Evolutionary conservation across 345 rosid species (phyloP).

Genomic region (Aquilaria yunnanensis): DNA sequence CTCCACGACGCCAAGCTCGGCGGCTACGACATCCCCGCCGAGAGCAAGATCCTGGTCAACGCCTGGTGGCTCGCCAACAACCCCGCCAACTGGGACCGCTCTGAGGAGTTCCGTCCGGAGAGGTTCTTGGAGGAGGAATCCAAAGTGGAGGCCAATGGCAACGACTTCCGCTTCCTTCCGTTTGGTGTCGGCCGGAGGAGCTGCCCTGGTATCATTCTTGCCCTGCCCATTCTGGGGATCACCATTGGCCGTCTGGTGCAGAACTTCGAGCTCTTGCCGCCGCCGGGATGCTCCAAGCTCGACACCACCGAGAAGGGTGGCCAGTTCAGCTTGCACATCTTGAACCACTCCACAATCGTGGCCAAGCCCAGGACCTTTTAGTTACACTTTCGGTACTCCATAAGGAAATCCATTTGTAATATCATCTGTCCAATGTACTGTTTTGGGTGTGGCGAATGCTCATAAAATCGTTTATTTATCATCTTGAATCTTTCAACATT

Average conservation of each 20-base stretch:
- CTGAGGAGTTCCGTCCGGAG: conserved; percentile 95
- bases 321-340: conserved; percentile 91
- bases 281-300: conserved; percentile 73
- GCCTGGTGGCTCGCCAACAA: conserved; percentile 99
- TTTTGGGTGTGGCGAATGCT: too few species aligned
- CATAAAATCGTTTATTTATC: too few species aligned
- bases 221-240: conserved; percentile 86
- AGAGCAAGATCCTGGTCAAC: conserved; percentile 90
- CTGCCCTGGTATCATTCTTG: conserved; percentile 96
- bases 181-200: conserved; percentile 97
- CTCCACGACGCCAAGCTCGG: conserved; percentile 87
- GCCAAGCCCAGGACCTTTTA: conserved; percentile 63
- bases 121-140: conserved; percentile 94
- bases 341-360: conserved; percentile 90
- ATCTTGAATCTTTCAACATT: too few species aligned
- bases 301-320: conserved; percentile 92
- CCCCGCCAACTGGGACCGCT: conserved; percentile 75
- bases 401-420: too few species aligned
- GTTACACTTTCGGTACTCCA: too few species aligned
- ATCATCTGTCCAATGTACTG: too few species aligned
- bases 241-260: conserved; percentile 89
- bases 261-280: conserved; percentile 94
- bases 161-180: conserved; percentile 92
- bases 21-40: conserved; percentile 85
- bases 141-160: conserved; percentile 90